A percentile compares a stretch with the other conserved stretches of the same genome.
phyloP scores from a whole-genome alignment of 1,284 basidiomycete genomes.

The Pseudomicrostroma phylloplanum region DNA sequence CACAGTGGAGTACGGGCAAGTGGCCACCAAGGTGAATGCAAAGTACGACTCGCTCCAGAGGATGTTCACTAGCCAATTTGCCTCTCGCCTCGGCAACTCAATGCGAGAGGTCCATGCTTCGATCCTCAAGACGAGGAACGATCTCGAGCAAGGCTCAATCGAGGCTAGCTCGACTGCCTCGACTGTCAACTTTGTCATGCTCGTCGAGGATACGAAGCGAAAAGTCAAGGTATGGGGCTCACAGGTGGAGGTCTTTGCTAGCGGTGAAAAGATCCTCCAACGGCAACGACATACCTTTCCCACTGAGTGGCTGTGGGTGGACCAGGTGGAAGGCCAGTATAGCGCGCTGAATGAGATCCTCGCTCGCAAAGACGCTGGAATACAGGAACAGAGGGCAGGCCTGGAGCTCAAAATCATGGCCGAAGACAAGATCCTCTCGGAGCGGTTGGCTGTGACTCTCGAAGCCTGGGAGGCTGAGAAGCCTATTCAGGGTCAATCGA shows the following conservation, averaged over 20 bases:
- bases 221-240: slow-evolving; percentile 96
- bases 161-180: slow-evolving; percentile 68
- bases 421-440: slow-evolving; percentile 79
- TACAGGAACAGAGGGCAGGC: slow-evolving; percentile 94
- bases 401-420: slow-evolving; percentile 98
- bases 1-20: slow-evolving; percentile 93
- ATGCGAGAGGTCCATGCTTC: slow-evolving; percentile 95
- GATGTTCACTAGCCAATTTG: slow-evolving; percentile 85
- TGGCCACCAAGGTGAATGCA: slow-evolving; percentile 91
- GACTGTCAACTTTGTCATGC: slow-evolving; percentile 96
- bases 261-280: slow-evolving; percentile 92
- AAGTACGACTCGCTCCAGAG: slow-evolving; percentile 98
- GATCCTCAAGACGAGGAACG: slow-evolving; percentile 84
- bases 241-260: slow-evolving; percentile 86
- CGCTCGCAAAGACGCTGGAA: slow-evolving; percentile 93
- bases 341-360: slow-evolving; percentile 96
- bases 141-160: slow-evolving; percentile 84
- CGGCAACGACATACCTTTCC: slow-evolving; percentile 94
- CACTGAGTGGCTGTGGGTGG: slow-evolving; percentile 95
- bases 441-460: slow-evolving; percentile 70
- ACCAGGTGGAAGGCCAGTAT: slow-evolving; percentile 96
- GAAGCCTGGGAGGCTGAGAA: slow-evolving; percentile 91
- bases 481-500: slow-evolving; percentile 90
- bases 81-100: slow-evolving; percentile 78
- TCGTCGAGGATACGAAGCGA: slow-evolving; percentile 95